Base-by-base conservation (phyloP, 768 basidiomycete genomes). In the Tylopilus felleus region DNA sequence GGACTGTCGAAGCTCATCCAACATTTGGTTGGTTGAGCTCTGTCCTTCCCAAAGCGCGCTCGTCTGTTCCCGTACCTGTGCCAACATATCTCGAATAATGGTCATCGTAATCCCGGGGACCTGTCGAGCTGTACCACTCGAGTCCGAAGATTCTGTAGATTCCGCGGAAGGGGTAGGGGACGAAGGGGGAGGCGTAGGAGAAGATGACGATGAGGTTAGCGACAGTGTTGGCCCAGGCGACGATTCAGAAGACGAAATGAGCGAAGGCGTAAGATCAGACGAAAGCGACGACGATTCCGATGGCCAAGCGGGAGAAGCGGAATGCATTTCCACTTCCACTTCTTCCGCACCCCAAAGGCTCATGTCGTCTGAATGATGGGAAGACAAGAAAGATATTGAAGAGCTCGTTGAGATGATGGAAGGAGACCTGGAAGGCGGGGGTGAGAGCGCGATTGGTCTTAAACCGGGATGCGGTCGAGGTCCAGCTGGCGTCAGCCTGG, bases 341-440 rank as follows among this genome's bases (percentile, higher is more conserved):
- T 68, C 57, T 53, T 74, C 74, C n/a, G 62, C 62, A 54, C 65
- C 75, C 74, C 78, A 64, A 67, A 75, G 55, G 73, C 73, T 71
- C 33, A 75, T 71, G 58, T 89, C 89, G 51, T 93, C 90, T 0
- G 90, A 92, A 57, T 91, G 85, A 56, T 88, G 86, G 17, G 80
- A 82, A 4, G 79, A 80, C 46, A 82, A 59, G 63, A 76, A 82
- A 0, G 80, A 81, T 52, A 64, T 58, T 7, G 58, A 61, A 12
- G 73, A 74, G 16, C 55, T 64, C 39, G 67, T 45, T 6, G 75
- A 75, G 33, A 68, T 71, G 5, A 75, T 71, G 3, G 82, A 77
- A 4, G 73, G 67, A 13, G 75, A 67, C 16, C 74, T 68, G 13
- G 58, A 35, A 16, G 75, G 72, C 4, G 82, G 81, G 4, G 80